Conservation (phyloP, 148 eudicot species). For the Euryodendron excelsum region DNA sequence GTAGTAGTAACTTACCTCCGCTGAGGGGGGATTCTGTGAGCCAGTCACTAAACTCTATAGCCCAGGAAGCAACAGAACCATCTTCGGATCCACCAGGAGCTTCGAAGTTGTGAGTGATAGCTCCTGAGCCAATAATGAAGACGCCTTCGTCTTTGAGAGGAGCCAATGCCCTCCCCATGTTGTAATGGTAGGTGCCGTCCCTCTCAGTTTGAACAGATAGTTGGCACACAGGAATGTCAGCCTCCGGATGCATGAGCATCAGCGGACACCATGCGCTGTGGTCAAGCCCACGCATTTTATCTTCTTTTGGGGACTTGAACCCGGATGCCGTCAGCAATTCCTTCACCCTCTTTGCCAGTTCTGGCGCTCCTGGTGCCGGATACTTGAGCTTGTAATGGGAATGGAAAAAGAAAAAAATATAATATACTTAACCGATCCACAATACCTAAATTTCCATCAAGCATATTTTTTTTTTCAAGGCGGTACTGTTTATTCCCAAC, state of each 20-base stretch:
- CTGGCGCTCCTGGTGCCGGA: slow-evolving; percentile 79
- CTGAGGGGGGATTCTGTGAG: slow-evolving; percentile 54
- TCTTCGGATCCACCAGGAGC: slow-evolving; percentile 6
- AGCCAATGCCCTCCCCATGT: slow-evolving; percentile 62
- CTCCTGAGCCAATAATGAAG: slow-evolving; percentile 70
- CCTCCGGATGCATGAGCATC: slow-evolving; percentile 83
- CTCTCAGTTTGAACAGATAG: slow-evolving; percentile 51
- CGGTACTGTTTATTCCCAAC: neutral
- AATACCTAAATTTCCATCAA: neutral
- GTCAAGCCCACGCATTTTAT: slow-evolving; percentile 73
- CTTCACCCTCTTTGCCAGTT: slow-evolving; percentile 59
- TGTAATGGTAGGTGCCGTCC: slow-evolving; percentile 57
- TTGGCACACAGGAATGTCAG: slow-evolving; percentile 76
- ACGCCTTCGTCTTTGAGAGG: slow-evolving; percentile 68
- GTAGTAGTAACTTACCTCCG: no score
- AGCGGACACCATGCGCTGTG: slow-evolving; percentile 88
- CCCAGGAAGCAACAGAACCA: slow-evolving; percentile 52
- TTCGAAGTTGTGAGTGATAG: slow-evolving; percentile 64
- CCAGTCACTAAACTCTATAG: slow-evolving; percentile 68
- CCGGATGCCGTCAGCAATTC: slow-evolving; percentile 52
- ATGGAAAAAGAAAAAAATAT: neutral
- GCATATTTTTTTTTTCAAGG: no score
- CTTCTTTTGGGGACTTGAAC: slow-evolving; percentile 39
- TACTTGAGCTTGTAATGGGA: slow-evolving; percentile 56
- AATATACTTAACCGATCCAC: neutral